These are phyloP conservation scores for Bruguiera hainesii DNA, from an alignment of 441 rosid genomes.

Conservation along the genomic window DNA sequence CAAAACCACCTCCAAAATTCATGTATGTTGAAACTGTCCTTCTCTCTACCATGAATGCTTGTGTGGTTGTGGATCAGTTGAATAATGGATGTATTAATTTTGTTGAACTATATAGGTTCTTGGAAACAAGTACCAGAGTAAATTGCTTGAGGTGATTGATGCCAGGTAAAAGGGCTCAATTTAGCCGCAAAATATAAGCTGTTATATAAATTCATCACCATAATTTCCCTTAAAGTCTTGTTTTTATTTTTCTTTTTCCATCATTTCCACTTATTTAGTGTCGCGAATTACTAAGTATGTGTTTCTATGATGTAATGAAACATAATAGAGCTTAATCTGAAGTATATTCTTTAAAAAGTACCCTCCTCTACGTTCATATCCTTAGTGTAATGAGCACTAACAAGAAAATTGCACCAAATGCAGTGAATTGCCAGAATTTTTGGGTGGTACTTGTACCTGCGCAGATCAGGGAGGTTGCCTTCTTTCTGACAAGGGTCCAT, in stretches of 20 bases:
- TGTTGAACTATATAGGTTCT: conserved; percentile 59
- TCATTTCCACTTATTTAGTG: not conserved
- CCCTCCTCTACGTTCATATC: not conserved
- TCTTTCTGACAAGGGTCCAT: conserved; percentile 97
- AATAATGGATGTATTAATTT: not conserved
- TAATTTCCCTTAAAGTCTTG: not conserved
- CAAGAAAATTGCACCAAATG: conserved; percentile 13
- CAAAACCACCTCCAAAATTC: conserved; percentile 94
- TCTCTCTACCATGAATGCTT: conserved; percentile 4
- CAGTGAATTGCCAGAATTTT: conserved; percentile 96
- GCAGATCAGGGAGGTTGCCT: conserved; percentile 97
- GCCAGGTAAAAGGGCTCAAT: conserved; percentile 47
- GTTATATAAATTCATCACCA: not conserved
- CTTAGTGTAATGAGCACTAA: not conserved
- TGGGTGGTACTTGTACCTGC: conserved; percentile 92
- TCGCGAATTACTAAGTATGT: too few species aligned
- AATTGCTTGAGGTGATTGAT: conserved; percentile 90
- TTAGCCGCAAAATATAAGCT: too few species aligned
- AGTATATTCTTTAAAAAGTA: too few species aligned
- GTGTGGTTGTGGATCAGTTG: not conserved
- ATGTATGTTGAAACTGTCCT: conserved; percentile 40
- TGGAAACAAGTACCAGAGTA: conserved; percentile 93
- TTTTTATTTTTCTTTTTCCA: not conserved
- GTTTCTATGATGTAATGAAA: too few species aligned
- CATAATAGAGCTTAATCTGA: too few species aligned